phyloP scores from a whole-genome alignment of 1,139 yeast species.

The Geotrichum siamense region DNA sequence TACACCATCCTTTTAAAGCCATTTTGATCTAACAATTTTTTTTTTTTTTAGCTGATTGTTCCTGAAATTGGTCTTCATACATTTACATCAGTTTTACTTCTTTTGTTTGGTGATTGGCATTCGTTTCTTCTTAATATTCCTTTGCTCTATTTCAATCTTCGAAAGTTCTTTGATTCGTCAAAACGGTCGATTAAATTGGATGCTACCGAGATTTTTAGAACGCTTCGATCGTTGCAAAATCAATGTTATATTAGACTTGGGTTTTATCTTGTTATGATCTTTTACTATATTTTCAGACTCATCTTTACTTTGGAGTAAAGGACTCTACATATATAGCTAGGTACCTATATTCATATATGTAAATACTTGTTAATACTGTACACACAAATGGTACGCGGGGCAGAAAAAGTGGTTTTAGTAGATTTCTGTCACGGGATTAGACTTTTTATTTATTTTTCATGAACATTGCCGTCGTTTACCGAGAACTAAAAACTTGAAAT shows the following conservation, averaged over 20 bases:
- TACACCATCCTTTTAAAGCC: too few species aligned
- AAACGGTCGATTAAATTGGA: conserved; percentile 68
- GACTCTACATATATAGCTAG: too few species aligned
- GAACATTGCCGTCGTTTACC: conserved; percentile 6
- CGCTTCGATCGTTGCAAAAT: conserved; percentile 78
- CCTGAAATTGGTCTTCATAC: conserved; percentile 84
- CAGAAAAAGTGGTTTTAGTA: too few species aligned
- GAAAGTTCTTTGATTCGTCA: conserved; percentile 41
- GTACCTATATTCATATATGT: too few species aligned
- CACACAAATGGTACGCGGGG: too few species aligned
- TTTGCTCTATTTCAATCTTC: conserved; percentile 66
- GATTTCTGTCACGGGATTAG: too few species aligned
- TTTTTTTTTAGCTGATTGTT: conserved; percentile 46
- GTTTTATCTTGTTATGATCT: conserved; percentile 79
- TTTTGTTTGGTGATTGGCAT: conserved; percentile 83
- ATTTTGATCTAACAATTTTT: too few species aligned
- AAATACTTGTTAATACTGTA: too few species aligned
- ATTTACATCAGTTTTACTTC: conserved; percentile 53
- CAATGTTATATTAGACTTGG: conserved; percentile 83
- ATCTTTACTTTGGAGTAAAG: conserved; percentile 34
- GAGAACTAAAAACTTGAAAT: not conserved
- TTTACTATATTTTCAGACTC: conserved; percentile 89
- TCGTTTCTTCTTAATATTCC: conserved; percentile 75
- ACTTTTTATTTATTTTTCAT: too few species aligned
- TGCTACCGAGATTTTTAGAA: conserved; percentile 92